These are phyloP conservation scores for Fusarium napiforme DNA, from an alignment of 2,329 filamentous ascomycete genomes.

Conservation along the genomic window DNA sequence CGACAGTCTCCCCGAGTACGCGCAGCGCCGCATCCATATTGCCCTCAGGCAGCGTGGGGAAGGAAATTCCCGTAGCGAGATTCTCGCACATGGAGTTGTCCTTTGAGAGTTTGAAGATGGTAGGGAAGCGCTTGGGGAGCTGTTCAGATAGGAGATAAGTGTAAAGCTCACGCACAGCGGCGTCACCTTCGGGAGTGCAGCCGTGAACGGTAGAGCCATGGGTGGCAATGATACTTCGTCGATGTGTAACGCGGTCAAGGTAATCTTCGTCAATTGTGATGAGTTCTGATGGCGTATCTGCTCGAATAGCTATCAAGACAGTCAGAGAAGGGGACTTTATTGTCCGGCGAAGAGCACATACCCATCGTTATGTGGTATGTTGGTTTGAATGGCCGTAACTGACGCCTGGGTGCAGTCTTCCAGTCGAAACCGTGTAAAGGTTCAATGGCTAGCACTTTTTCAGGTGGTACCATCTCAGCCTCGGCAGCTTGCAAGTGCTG, in stretches of 20 bases:
- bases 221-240: slow-evolving; percentile 51
- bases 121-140: slow-evolving; percentile 61
- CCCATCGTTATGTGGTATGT: slow-evolving; percentile 37
- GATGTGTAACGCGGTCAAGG: slow-evolving; percentile 54
- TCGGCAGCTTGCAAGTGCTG: slow-evolving; percentile 1
- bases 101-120: slow-evolving; percentile 55
- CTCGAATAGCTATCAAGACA: slow-evolving; percentile 52
- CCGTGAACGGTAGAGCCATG: slow-evolving; percentile 53
- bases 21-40: slow-evolving; percentile 11
- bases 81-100: slow-evolving; percentile 53
- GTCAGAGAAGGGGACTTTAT: rapidly evolving
- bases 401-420: slow-evolving; percentile 11
- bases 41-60: slow-evolving; percentile 32
- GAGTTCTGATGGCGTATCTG: slow-evolving; percentile 59
- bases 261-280: slow-evolving; percentile 65
- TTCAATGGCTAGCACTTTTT: slow-evolving; percentile 5
- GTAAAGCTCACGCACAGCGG: slow-evolving; percentile 61
- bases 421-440: slow-evolving; percentile 29
- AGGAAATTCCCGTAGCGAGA: slow-evolving; percentile 48
- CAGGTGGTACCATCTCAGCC: background rate
- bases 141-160: slow-evolving; percentile 58
- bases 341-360: background rate
- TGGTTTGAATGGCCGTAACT: slow-evolving; percentile 23
- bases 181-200: slow-evolving; percentile 52
- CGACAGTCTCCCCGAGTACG: slow-evolving; percentile 21